Percentiles rank a stretch among this genome's conserved stretches.
Evolutionary conservation across 805 yeast genomes (phyloP).

Genomic region (Saccharomycodes ludwigii): DNA sequence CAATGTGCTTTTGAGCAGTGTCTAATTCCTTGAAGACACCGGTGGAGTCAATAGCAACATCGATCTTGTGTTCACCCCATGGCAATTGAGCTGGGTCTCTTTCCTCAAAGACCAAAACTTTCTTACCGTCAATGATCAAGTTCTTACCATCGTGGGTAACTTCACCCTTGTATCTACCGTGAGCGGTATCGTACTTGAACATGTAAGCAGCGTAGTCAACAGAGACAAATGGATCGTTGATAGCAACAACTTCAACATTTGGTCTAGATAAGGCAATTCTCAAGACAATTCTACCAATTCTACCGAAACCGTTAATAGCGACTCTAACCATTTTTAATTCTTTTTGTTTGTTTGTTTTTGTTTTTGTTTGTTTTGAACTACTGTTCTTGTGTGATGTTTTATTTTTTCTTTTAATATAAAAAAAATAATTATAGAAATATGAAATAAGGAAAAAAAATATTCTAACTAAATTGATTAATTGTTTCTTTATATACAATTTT

Average conservation of each 20-base stretch:
- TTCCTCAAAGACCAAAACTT: constrained; percentile 44
- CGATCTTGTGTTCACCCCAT: constrained; percentile 53
- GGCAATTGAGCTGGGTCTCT: constrained; percentile 58
- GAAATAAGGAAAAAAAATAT: too few species aligned
- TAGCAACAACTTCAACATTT: constrained; percentile 45
- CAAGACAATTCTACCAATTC: constrained; percentile 58
- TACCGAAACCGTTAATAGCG: constrained; percentile 66
- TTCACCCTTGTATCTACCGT: constrained; percentile 50
- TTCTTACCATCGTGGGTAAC: constrained; percentile 40
- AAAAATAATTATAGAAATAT: too few species aligned
- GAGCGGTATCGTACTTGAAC: constrained; percentile 68
- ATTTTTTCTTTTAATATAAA: too few species aligned
- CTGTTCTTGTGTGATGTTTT: constrained; percentile 10
- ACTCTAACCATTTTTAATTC: constrained; percentile 24
- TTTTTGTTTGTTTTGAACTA: constrained; percentile 7
- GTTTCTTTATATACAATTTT: too few species aligned
- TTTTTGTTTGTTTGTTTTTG: constrained; percentile 5
- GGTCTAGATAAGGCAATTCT: constrained; percentile 47
- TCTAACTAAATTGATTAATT: too few species aligned
- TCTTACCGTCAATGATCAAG: constrained; percentile 41
- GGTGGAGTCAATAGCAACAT: constrained; percentile 57
- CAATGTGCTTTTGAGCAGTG: constrained; percentile 57
- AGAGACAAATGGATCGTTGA: constrained; percentile 60
- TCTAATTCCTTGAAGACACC: constrained; percentile 59
- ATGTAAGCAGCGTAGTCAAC: constrained; percentile 61